Percentiles rank a stretch among this genome's conserved stretches.
These are phyloP conservation scores for Blastobotrys americana DNA, from an alignment of 805 yeast species.

Conservation along the genomic window DNA sequence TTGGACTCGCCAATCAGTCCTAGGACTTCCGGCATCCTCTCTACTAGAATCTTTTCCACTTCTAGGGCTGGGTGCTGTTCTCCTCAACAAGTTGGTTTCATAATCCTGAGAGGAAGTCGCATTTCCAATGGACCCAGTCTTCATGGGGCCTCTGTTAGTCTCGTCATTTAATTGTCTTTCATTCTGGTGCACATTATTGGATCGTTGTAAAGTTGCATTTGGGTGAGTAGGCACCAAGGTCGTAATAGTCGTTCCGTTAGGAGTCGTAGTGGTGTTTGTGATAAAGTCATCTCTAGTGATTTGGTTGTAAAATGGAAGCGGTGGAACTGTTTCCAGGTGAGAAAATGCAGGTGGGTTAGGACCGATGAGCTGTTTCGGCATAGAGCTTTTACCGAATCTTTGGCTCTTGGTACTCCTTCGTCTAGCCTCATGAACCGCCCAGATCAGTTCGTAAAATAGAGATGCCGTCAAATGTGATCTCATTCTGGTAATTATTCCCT, in stretches of 20 bases:
- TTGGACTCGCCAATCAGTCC: background rate
- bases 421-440: slow-evolving; percentile 93
- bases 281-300: slow-evolving; percentile 84
- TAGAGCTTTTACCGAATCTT: slow-evolving; percentile 9
- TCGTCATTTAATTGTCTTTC: no score
- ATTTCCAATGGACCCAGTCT: background rate
- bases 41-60: no score
- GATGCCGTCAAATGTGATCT: slow-evolving; percentile 90
- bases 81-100: no score
- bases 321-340: slow-evolving; percentile 43
- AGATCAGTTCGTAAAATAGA: slow-evolving; percentile 80
- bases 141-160: background rate
- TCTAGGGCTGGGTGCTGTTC: no score
- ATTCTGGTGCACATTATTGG: slow-evolving; percentile 24
- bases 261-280: slow-evolving; percentile 77
- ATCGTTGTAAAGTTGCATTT: slow-evolving; percentile 49
- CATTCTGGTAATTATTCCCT: slow-evolving; percentile 79
- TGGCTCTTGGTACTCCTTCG: slow-evolving; percentile 39
- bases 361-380: slow-evolving; percentile 15
- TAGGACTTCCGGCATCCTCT: background rate
- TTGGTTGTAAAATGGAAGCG: slow-evolving; percentile 85
- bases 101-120: no score
- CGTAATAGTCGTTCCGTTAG: slow-evolving; percentile 87
- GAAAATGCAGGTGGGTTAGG: slow-evolving; percentile 16
- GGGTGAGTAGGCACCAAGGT: slow-evolving; percentile 79